Evolutionary conservation across 73 alveolate species (phyloP).

Genomic region (Tetrahymena malaccensis): DNA sequence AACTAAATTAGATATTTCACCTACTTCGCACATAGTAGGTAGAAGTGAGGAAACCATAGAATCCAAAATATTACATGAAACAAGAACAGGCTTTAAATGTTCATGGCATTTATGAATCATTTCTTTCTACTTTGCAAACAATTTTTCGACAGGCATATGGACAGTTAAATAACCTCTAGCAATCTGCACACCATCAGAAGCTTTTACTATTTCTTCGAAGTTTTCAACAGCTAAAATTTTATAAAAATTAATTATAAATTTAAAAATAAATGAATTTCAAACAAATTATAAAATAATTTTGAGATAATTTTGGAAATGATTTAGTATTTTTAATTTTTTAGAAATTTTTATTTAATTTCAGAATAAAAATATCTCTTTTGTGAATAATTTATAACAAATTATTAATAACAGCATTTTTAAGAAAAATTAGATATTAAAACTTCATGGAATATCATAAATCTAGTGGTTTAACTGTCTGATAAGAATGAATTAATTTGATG

Average conservation of each 20-base stretch:
- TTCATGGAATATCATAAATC: not conserved
- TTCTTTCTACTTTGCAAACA: not conserved
- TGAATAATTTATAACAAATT: no score
- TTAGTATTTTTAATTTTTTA: no score
- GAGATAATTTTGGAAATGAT: no score
- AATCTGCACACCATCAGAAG: not conserved
- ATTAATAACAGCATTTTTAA: no score
- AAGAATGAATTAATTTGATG: no score
- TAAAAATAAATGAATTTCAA: no score
- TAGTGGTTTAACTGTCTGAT: no score
- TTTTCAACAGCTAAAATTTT: not conserved
- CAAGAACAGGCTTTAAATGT: constrained; percentile 1
- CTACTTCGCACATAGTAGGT: constrained; percentile 5
- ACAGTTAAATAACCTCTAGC: not conserved
- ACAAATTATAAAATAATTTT: no score
- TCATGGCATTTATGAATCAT: not conserved
- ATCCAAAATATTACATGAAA: not conserved
- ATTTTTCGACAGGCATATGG: not conserved
- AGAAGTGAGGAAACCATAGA: constrained; percentile 7
- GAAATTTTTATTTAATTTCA: no score
- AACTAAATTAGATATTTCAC: constrained; percentile 10
- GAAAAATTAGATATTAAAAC: no score
- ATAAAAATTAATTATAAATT: not conserved
- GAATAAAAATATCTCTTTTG: no score
- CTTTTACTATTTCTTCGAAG: not conserved